Percentiles rank a stretch among this genome's conserved stretches.
Conservation (phyloP, 2,329 filamentous ascomycete species). For the Samsoniella hepiali region DNA sequence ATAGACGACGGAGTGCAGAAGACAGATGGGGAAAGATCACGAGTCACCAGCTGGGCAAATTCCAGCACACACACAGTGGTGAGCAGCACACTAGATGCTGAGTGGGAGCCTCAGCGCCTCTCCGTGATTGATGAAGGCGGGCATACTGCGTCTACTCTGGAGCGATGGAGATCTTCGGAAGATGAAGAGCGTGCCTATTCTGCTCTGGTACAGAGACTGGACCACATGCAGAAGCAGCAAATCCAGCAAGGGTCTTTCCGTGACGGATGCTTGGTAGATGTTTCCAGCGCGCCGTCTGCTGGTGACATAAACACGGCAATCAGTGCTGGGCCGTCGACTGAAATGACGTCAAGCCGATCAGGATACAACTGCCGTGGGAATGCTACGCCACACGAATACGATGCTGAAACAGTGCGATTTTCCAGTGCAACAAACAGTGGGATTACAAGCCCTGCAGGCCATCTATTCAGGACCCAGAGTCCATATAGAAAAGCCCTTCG, state of each 20-base stretch:
- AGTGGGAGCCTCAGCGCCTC: slow-evolving; percentile 55
- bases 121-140: slow-evolving; percentile 62
- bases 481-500: slow-evolving; percentile 53
- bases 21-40: slow-evolving; percentile 52
- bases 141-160: slow-evolving; percentile 26
- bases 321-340: neutral
- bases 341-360: too few relatives aligned
- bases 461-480: slow-evolving; percentile 53
- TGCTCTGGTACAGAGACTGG: slow-evolving; percentile 57
- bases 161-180: slow-evolving; percentile 31
- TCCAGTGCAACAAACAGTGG: slow-evolving; percentile 8
- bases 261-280: neutral
- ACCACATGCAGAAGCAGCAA: slow-evolving; percentile 34
- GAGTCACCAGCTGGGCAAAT: slow-evolving; percentile 70
- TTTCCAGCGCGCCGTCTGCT: neutral
- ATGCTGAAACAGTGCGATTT: neutral
- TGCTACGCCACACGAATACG: neutral
- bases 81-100: slow-evolving; percentile 37
- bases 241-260: neutral
- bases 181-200: slow-evolving; percentile 61
- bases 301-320: neutral
- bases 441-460: slow-evolving; percentile 47
- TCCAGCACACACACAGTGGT: slow-evolving; percentile 57
- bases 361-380: neutral
- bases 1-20: slow-evolving; percentile 38